Base-by-base conservation (phyloP, 225 moss, liverwort and hornwort genomes). In the Bryoerythrophyllum caledonicum region DNA sequence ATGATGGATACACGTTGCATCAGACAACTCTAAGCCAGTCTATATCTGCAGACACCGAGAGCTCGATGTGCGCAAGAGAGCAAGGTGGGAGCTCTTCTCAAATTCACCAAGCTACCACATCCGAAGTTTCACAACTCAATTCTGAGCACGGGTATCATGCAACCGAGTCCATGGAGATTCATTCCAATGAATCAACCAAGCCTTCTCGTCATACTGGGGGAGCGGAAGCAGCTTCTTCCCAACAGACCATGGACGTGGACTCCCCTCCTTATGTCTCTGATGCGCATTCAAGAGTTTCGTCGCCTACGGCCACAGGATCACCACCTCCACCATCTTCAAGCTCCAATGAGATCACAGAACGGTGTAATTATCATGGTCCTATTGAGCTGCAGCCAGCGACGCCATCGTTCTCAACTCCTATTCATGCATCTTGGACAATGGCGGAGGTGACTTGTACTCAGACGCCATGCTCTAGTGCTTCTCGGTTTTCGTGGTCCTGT, bases 401-500 rank as follows among this genome's bases (percentile, higher is more conserved):
- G 6, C 63, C 69, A 35, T 69, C 60, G 54, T 51, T 63, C 62
- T 70, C 62, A 20, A 70, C 67, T 51, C 67, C 62, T 70, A 30
- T 43, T 46, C 69, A 68, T 57, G 63, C 43, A 75, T 60, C 74
- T 32, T 55, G 80, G 80, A 67, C 74, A 41, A 54, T 56, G 60
- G 74, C 68, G 34, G 69, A 80, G 68, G 35, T 80, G 74, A 75
- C 60, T 19, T 66, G 79, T 37, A 66, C 73, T 53, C 80, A 43
- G 68, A 55, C 32, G 32, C 75, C 65, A 16, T 64, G 70, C 71
- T 75, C 80, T 30, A 76, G 49, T 70, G 55, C 70, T 27, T 49
- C 75, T 52, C 68, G 37, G 43, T 63, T 74, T 61, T 80, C 79
- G 27, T 75, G 75, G 75, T 70, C 75, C 7, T 76, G 70, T 56